phyloP scores from a whole-genome alignment of 1,284 basidiomycete species.

The Malassezia vespertilionis region DNA sequence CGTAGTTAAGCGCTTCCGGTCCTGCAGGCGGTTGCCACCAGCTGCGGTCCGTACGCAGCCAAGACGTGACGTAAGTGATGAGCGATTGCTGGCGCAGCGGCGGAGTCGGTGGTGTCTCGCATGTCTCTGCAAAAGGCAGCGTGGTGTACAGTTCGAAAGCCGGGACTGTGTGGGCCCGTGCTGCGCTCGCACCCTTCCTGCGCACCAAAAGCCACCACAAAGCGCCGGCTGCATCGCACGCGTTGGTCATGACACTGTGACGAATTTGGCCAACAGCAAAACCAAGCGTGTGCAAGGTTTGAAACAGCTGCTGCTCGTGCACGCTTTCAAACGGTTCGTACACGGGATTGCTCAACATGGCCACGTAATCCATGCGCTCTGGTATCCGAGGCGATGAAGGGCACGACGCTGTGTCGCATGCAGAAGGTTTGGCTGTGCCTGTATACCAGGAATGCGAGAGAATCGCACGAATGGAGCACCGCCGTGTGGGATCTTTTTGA shows the following conservation, averaged over 20 bases:
- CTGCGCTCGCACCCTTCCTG: too few relatives aligned
- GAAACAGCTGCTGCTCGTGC: slow-evolving; percentile 67
- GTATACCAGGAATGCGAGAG: slow-evolving; percentile 78
- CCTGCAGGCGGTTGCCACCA: too few relatives aligned
- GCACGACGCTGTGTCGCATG: slow-evolving; percentile 8
- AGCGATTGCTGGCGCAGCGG: too few relatives aligned
- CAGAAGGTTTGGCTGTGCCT: neutral
- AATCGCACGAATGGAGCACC: slow-evolving; percentile 72
- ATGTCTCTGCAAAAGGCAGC: too few relatives aligned
- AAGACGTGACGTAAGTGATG: too few relatives aligned
- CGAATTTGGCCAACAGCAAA: slow-evolving; percentile 88
- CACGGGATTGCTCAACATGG: slow-evolving; percentile 59
- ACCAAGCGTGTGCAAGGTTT: slow-evolving; percentile 64
- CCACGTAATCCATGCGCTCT: slow-evolving; percentile 55
- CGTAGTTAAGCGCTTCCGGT: too few relatives aligned
- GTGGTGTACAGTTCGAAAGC: too few relatives aligned
- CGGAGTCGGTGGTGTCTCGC: too few relatives aligned
- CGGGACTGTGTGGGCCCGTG: too few relatives aligned
- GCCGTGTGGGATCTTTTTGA: slow-evolving; percentile 64
- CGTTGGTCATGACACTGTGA: slow-evolving; percentile 78
- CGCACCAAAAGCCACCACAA: slow-evolving; percentile 92
- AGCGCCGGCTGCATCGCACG: slow-evolving; percentile 81
- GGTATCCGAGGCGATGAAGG: slow-evolving; percentile 2
- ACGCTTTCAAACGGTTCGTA: slow-evolving; percentile 71
- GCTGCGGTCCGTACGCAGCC: slow-evolving; percentile 2